Percentiles rank a stretch among this genome's conserved stretches.
phyloP scores from a whole-genome alignment of 2,329 filamentous ascomycete species.

The Neurospora sp. region DNA sequence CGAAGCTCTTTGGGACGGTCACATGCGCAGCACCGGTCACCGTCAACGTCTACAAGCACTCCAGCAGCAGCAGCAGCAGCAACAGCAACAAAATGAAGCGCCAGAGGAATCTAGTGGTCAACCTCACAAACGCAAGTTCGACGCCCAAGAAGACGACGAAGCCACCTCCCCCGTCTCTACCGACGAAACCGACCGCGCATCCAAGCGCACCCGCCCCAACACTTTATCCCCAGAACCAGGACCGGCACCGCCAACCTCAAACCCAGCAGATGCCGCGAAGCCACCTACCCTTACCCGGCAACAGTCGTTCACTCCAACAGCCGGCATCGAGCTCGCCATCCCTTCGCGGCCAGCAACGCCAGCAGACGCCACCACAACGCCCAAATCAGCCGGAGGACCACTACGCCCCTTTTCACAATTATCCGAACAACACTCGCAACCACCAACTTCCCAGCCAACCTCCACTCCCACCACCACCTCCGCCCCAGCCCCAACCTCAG shows the following conservation, averaged over 20 bases:
- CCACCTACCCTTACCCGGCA: conserved; percentile 29
- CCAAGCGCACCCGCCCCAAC: neutral
- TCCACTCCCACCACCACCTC: neutral
- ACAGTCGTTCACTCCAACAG: conserved; percentile 41
- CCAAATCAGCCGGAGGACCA: neutral
- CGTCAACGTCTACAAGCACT: conserved; percentile 26
- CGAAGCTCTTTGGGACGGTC: conserved; percentile 58
- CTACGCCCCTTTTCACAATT: neutral
- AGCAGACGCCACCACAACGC: conserved; percentile 21
- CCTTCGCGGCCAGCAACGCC: conserved; percentile 56
- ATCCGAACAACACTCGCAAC: neutral
- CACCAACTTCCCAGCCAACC: neutral
- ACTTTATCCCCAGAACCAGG: neutral
- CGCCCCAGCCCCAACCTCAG: conserved; percentile 2
- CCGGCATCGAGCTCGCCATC: conserved; percentile 52
- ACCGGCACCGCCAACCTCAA: neutral
- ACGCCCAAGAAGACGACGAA: conserved; percentile 27
- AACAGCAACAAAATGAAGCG: conserved; percentile 9
- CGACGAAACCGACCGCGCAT: neutral
- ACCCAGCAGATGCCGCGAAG: neutral
- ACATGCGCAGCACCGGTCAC: conserved; percentile 42
- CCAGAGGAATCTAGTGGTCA: neutral
- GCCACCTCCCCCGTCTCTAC: conserved; percentile 17
- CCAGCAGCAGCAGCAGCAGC: conserved; percentile 9
- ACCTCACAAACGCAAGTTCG: conserved; percentile 20